Evolutionary conservation across 257 asterid genomes (phyloP), one percentile per base, ranked within the genome.

Genomic region (Petrea volubilis): DNA sequence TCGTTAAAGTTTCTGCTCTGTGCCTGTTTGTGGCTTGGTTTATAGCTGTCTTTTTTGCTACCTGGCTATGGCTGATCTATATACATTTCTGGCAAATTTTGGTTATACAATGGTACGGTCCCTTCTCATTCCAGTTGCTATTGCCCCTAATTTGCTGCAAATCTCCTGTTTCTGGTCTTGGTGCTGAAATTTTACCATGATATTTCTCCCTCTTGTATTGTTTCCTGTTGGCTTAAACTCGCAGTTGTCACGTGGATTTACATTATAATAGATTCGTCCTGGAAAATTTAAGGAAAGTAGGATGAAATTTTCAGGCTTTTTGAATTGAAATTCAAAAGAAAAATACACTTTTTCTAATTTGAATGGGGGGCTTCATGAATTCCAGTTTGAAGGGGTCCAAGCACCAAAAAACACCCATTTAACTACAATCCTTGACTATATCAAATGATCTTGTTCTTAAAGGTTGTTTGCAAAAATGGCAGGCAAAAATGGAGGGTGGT

Each of bases 31-130:
- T 55, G 46, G 47, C 63, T 73, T 67, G 78, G 75, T 31, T 62
- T 71, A 38, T 73, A 61, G 71, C 73, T 74, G 71, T 72, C 70
- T 6, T 27, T 72, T 64, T 36, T 57, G 57, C 83, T 68, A 71
- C 67, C 60, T 77, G 68, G 67, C 66, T 51, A 68, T 78, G 77
- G 78, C 62, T 81, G 84, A 78, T 84, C 80, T 78, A 20, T 20
- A 13, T 20, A n/a, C 78, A 76, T 70, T 67, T 76, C 71, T 75
- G 66, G 76, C 49, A 60, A 64, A 2, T 60, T 64, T 40, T 18
- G 40, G 77, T 70, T 52, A 14, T 28, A 15, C 60, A 38, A 14
- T 64, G 46, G 46, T 69, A 77, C 75, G 82, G 80, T 77, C 67
- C 60, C 68, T 34, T 58, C 43, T 69, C 71, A 64, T 69, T 77